Conservation (phyloP, 495 filamentous ascomycete genomes). For the Amphirosellinia nigrospora region DNA sequence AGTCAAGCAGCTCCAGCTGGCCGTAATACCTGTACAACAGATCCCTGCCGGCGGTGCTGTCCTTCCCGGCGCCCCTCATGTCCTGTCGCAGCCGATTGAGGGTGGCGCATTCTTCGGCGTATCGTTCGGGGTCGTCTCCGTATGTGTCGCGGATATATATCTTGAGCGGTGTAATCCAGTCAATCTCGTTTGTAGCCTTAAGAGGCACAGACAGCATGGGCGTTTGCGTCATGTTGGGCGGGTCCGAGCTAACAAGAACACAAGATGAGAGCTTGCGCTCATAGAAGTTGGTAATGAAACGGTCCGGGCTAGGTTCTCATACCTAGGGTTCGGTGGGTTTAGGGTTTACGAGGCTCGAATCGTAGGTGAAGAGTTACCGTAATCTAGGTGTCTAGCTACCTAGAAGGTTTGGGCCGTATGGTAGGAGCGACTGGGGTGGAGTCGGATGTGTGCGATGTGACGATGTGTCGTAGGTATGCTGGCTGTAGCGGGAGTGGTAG, state of each 20-base stretch:
- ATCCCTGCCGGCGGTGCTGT: constrained; percentile 92
- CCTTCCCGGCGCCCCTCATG: constrained; percentile 97
- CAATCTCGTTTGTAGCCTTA: constrained; percentile 99
- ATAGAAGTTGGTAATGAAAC: not conserved
- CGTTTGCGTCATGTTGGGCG: constrained; percentile 70
- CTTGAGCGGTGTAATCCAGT: constrained; percentile 95
- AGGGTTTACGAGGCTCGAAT: not conserved
- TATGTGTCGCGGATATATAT: constrained; percentile 91
- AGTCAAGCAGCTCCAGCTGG: constrained; percentile 90
- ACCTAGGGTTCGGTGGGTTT: not conserved
- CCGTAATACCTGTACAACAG: constrained; percentile 97
- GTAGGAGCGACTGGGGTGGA: constrained; percentile 9
- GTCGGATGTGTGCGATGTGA: constrained; percentile 25
- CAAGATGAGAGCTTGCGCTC: constrained; percentile 23
- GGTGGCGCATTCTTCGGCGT: constrained; percentile 90
- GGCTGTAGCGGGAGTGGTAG: not conserved
- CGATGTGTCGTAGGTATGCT: constrained; percentile 1
- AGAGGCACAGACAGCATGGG: constrained; percentile 92
- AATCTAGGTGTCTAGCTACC: not conserved
- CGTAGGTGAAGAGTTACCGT: constrained; percentile 6
- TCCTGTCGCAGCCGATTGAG: constrained; percentile 98
- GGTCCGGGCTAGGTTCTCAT: constrained; percentile 20
- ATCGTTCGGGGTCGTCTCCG: constrained; percentile 94
- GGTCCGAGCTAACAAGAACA: constrained; percentile 20
- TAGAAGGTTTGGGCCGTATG: not conserved